phyloP scores from a whole-genome alignment of 169 alveolate species.

The Prorocentrum cordatum region DNA sequence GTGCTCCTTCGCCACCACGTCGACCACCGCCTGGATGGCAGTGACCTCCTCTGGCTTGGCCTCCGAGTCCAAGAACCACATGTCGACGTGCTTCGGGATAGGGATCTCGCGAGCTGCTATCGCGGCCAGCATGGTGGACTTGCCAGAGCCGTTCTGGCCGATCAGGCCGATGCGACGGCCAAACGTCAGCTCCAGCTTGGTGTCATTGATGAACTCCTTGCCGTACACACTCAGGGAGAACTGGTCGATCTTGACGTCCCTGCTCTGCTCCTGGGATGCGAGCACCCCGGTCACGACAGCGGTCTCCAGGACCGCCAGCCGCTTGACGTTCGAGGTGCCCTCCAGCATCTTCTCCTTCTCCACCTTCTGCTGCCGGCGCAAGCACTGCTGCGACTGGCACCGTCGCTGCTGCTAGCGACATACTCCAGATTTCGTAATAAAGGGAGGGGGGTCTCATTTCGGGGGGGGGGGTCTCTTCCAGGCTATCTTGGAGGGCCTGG shows the following conservation, averaged over 20 bases:
- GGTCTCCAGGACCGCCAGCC: conserved; percentile 49
- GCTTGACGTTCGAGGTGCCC: no score
- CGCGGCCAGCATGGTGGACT: conserved; percentile 89
- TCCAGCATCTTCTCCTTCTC: no score
- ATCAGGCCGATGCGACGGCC: conserved; percentile 91
- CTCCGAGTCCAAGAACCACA: conserved; percentile 56
- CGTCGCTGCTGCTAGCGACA: no score
- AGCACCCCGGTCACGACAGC: conserved; percentile 39
- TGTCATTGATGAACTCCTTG: conserved; percentile 50
- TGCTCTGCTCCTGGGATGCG: conserved; percentile 25
- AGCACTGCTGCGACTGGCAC: no score
- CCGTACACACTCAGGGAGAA: conserved; percentile 39
- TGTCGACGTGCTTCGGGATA: conserved; percentile 56
- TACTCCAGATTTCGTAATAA: no score
- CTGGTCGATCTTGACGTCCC: conserved; percentile 46
- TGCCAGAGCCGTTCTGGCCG: conserved; percentile 95
- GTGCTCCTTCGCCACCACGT: conserved; percentile 35
- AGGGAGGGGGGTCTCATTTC: no score
- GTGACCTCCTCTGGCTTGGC: conserved; percentile 54
- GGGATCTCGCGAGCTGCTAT: conserved; percentile 81
- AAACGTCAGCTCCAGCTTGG: conserved; percentile 27
- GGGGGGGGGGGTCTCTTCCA: no score
- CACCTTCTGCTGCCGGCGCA: no score
- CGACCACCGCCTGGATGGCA: conserved; percentile 38
- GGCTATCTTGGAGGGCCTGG: no score